A percentile compares a stretch with the other conserved stretches of the same genome.
These are phyloP conservation scores for Saccharomycopsis oosterbeekiorum DNA, from an alignment of 805 yeast genomes.

Conservation along the genomic window DNA sequence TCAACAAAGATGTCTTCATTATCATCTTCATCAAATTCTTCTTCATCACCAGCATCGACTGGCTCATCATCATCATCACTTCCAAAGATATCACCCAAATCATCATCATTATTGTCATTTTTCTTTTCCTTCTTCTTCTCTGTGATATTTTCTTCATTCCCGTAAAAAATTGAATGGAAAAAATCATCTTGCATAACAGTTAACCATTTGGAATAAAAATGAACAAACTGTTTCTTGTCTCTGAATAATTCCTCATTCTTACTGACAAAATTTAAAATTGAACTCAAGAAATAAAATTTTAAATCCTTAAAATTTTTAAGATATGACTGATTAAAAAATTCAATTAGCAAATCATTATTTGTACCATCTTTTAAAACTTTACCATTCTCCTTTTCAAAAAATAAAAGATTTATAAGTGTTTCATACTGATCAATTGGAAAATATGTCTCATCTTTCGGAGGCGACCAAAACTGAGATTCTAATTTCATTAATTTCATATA, in stretches of 20 bases:
- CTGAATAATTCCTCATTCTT: constrained; percentile 19
- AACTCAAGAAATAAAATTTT: constrained; percentile 57
- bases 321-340: constrained; percentile 48
- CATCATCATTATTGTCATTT: constrained; percentile 4
- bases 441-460: constrained; percentile 39
- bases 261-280: constrained; percentile 22
- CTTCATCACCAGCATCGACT: constrained; percentile 10
- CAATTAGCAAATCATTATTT: constrained; percentile 36
- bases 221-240: constrained; percentile 9
- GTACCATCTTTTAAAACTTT: constrained; percentile 37
- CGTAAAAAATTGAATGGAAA: constrained; percentile 21
- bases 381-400: constrained; percentile 29
- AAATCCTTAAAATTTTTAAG: constrained; percentile 62
- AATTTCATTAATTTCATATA: constrained; percentile 43
- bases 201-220: constrained; percentile 30
- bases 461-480: constrained; percentile 46
- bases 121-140: neutral
- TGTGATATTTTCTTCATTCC: neutral
- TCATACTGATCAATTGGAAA: constrained; percentile 52
- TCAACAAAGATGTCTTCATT: constrained; percentile 29
- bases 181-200: constrained; percentile 29
- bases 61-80: constrained; percentile 8
- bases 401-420: constrained; percentile 30
- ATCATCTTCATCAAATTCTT: constrained; percentile 28
- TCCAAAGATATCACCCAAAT: constrained; percentile 4